Base-by-base conservation (phyloP, 2,329 filamentous ascomycete genomes). In the Cercospora sp. region DNA sequence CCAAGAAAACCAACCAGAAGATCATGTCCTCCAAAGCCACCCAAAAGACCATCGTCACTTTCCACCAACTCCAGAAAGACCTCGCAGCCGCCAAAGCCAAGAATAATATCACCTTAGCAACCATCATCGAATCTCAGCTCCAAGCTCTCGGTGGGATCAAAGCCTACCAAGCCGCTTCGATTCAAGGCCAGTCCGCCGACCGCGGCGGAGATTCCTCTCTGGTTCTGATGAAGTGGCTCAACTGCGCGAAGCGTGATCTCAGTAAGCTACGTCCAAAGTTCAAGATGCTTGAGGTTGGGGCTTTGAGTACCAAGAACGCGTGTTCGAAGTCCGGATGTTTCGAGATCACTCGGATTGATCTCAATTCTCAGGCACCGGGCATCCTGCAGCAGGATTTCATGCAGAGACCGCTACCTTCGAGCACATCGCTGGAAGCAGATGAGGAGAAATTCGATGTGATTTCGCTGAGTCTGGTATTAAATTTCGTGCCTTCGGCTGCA, bases 321-420 rank as follows among this genome's bases (percentile, higher is more conserved):
- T 97, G 93, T 79, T 94, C 93, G 0, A 87, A 84, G 68, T 91
- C 90, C 69, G 84, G 84, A 6, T 77, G 86, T 53, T 91, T 98
- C 74, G 84, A 91, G 40, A 88, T 97, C 74, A 87, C 89, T 69
- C 88, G 93, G 71, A 97, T 99, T 78, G 95, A 99, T 77, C 82
- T 99, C 65, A 91, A 96, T 79, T 95, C 93, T 68, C 93, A 97
- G 76, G 90, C 89, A 58, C 84, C 90, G 1, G 89, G 88, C 0
- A 99, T 99, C 72, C 78, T 89, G 66, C 89, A 96, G 79, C 93
- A 97, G 77, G 93, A 99, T 79, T 98, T 99, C 76, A 97, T 99
- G 94, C 82, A 92, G 73, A 86, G 93, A 28, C 91, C 93, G 0
- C 79, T 94, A 3, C 94, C 94, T 0, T 78, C 77, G 1, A 31